A percentile compares a stretch with the other conserved stretches of the same genome.
Conservation (phyloP, 139 green algal species). For the Marvania coccoides region DNA sequence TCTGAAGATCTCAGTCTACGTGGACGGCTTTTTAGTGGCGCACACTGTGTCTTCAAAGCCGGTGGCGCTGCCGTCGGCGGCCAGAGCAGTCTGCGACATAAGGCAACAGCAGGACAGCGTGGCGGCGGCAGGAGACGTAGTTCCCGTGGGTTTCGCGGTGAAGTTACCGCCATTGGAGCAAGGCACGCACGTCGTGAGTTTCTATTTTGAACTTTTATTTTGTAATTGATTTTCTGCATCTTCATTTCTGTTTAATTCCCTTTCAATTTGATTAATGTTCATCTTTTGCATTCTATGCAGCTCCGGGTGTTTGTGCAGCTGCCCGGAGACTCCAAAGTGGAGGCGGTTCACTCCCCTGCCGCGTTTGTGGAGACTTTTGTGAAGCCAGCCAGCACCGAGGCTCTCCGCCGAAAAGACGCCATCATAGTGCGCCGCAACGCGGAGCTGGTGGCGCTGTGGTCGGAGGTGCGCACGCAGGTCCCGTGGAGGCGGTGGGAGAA, state of each 20-base stretch:
- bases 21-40: slow-evolving; percentile 33
- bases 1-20: slow-evolving; percentile 30
- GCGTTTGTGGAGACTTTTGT: slow-evolving; percentile 31
- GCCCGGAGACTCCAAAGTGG: slow-evolving; percentile 19
- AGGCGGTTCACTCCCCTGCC: slow-evolving; percentile 42
- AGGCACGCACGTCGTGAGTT: slow-evolving; percentile 29
- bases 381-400: slow-evolving; percentile 23
- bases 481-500: slow-evolving; percentile 33
- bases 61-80: slow-evolving; percentile 15
- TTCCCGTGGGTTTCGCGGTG: slow-evolving; percentile 29
- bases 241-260: too few species aligned
- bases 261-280: not conserved
- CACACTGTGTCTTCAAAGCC: slow-evolving; percentile 7
- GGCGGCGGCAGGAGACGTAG: not conserved
- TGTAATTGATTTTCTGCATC: not conserved
- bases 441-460: slow-evolving; percentile 42
- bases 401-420: slow-evolving; percentile 40
- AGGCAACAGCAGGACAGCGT: slow-evolving; percentile 20
- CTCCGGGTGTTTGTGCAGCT: slow-evolving; percentile 33
- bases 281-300: slow-evolving; percentile 9
- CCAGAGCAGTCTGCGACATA: not conserved
- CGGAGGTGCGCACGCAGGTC: slow-evolving; percentile 47
- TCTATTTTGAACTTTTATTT: not conserved
- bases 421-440: slow-evolving; percentile 49
- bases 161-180: slow-evolving; percentile 28